phyloP scores from a whole-genome alignment of 495 filamentous ascomycete genomes.

The Darksidea phi region DNA sequence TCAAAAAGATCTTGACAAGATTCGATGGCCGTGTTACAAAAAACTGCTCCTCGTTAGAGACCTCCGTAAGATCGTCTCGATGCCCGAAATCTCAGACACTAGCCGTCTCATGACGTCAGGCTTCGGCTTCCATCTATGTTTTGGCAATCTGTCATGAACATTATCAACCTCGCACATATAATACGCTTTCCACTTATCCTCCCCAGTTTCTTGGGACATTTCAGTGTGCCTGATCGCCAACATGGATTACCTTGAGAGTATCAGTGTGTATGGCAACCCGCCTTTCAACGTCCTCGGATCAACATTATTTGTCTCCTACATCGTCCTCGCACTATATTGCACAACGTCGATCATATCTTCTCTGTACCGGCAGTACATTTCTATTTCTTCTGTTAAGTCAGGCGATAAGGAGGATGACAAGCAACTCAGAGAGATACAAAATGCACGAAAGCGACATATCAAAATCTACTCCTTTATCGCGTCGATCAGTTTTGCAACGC shows the following conservation, averaged over 20 bases:
- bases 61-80: background rate
- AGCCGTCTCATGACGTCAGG: background rate
- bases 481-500: constrained; percentile 15
- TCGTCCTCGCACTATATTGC: background rate
- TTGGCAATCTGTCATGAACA: background rate
- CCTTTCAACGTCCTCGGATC: constrained; percentile 15
- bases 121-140: background rate
- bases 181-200: background rate
- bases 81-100: background rate
- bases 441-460: constrained; percentile 1
- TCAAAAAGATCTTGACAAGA: no score
- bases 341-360: background rate
- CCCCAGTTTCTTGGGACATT: no score
- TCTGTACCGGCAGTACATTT: background rate
- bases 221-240: background rate
- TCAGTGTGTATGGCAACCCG: constrained; percentile 1
- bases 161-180: background rate
- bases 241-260: background rate
- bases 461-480: constrained; percentile 7
- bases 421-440: background rate
- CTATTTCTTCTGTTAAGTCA: background rate
- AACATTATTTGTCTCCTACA: constrained; percentile 12
- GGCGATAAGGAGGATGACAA: background rate
- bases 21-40: no score
- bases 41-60: no score